Base-by-base conservation (phyloP, 2,329 filamentous ascomycete species). In the Alternaria dauci region DNA sequence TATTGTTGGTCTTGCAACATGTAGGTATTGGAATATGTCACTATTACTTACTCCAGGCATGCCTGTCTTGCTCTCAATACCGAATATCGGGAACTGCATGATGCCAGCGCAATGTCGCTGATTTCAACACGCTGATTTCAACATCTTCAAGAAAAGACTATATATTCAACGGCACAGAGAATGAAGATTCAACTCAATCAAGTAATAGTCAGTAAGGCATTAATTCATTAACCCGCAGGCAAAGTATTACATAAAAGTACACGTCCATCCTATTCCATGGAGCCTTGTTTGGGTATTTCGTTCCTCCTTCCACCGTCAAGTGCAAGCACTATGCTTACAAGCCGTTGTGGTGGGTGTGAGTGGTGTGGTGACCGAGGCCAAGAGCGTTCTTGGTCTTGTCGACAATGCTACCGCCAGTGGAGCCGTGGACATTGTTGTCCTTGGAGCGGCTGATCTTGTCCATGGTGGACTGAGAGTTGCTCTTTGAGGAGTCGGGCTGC, bases 401-500 rank as follows among this genome's bases (percentile, higher is more conserved):
- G 58, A 83, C 67, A 52, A 83, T 71, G 52, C 74, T 74, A 41
- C 75, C 75, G 55, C 76, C 75, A 20, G 79, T 70, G 28, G 73
- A 66, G 63, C 78, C 76, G 65, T 79, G 75, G 47, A 75, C 71
- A 26, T 77, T 62, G 53, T 75, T 68, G 70, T 80, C 75, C 70
- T 81, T 76, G 64, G 66, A 70, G 71, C 78, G 78, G 56, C 73
- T 71, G 32, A 76, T 36, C 74, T 80, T 79, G 72, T 81, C 80
- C 64, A 70, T 58, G 46, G 77, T 55, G 65, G 84, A 80, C 78
- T 89, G 87, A 50, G 77, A 68, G 64, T 76, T 78, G 53, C 84
- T 84, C 82, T 89, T 89, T 74, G 79, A 76, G 38, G 79, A 73
- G 69, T 89, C 85, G 43, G 68, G 67, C 55, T 71, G 64, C 11